Conservation (phyloP, 1,284 basidiomycete species). For the Filobasidium uniguttulatum region DNA sequence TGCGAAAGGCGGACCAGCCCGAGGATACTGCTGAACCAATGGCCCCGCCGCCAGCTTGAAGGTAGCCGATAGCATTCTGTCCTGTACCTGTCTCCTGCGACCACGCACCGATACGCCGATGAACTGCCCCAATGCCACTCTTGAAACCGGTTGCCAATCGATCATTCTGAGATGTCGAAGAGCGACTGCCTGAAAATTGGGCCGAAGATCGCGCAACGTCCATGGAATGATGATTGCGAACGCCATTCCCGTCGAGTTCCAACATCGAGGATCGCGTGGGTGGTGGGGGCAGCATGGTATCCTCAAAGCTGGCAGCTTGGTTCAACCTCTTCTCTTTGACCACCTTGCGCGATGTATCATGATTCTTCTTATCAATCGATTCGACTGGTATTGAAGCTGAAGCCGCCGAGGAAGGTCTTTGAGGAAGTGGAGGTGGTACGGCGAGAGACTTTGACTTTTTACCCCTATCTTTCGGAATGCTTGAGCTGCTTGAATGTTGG, state of each 20-base stretch:
- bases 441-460: background rate
- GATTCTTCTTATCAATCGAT: background rate
- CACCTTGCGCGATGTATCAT: background rate
- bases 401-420: background rate
- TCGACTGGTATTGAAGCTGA: background rate
- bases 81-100: background rate
- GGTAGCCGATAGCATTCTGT: background rate
- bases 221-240: background rate
- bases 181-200: background rate
- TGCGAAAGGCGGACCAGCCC: slow-evolving; percentile 12
- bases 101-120: slow-evolving; percentile 4
- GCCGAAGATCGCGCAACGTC: background rate
- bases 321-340: background rate
- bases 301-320: background rate
- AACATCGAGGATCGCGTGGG: background rate
- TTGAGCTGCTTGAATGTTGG: background rate
- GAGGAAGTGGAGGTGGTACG: background rate
- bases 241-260: background rate
- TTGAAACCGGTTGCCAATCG: background rate
- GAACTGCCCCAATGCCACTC: background rate
- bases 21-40: slow-evolving; percentile 13
- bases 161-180: background rate
- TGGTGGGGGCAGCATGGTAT: background rate
- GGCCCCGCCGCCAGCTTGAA: slow-evolving; percentile 10
- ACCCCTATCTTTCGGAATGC: background rate